Evolutionary conservation across 176 grass and related monocot genomes (phyloP), one percentile per base, ranked within the genome.

Genomic region (Musa beccarii): DNA sequence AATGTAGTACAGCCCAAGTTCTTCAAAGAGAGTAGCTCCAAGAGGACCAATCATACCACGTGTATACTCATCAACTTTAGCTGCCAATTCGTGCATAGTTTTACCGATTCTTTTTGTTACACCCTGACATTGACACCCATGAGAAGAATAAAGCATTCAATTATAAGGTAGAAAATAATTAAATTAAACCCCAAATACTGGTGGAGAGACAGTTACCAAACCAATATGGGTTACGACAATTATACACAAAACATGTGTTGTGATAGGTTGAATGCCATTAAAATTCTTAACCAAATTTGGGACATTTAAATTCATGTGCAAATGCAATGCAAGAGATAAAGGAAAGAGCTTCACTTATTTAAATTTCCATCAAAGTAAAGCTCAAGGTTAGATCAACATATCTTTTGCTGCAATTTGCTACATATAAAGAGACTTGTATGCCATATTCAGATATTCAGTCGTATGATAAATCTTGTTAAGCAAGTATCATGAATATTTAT

Each of bases 1-100:
- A 80, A 92, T 92, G 72, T 92, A 92, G 76, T 92, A 89, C 24
- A 92, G 63, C 21, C 90, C 90, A 78, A 92, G 90, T 75, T 92
- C 90, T 86, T 92, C 90, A 84, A 92, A 92, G 49, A 92, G 84
- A 61, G 87, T 92, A 77, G 90, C 84, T 51, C 90, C 90, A 71
- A 81, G 76, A 70, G 90, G 90, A 69, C 87, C 90, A 73, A 92
- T 84, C 90, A 92, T 89, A 78, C 87, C 90, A 24, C 87, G 86
- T 34, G 87, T 82, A 82, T 92, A 89, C 82, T 92, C 86, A 66
- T 92, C 90, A 79, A 92, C 81, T 82, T 89, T 92, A 24, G 90
- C 90, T 54, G 87, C 90, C 82, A 92, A 76, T 78, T 92, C 87
- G 85, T 92, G 86, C 82, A 89, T 84, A 10, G 81, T 72, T 86